Evolutionary conservation across 139 green algal genomes (phyloP), one percentile per base, ranked within the genome.

Genomic region (Coelastrella sp.): DNA sequence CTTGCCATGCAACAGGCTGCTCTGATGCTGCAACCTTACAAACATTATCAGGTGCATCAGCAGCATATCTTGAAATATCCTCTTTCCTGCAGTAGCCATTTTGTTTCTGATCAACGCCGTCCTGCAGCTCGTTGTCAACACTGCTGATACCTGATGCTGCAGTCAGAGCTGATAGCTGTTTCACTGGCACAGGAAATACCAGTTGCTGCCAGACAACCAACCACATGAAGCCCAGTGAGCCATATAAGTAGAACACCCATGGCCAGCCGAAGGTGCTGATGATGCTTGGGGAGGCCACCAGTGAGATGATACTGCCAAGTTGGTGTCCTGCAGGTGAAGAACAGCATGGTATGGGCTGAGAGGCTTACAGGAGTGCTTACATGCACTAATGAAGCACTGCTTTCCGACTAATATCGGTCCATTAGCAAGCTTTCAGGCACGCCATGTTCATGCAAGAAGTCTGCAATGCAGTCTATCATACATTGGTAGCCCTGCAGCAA

Each of bases 311-410:
- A 23, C 62, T 69, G 62, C 62, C 62, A 19, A 69, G 4, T 30
- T 69, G 62, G 62, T 69, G 62, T 21, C 62, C 62, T 69, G 62
- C 62, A 69, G 30, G n/a, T 21, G 30, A 38, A 69, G 3, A 69
- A 21, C 62, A 43, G 45, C 45, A n/a, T n/a, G n/a, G n/a, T n/a
- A n/a, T n/a, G n/a, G n/a, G n/a, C n/a, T n/a, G n/a, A n/a, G n/a
- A n/a, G n/a, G n/a, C n/a, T n/a, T n/a, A n/a, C n/a, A n/a, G n/a
- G n/a, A n/a, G n/a, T n/a, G n/a, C n/a, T n/a, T n/a, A n/a, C n/a
- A n/a, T n/a, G n/a, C n/a, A n/a, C n/a, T n/a, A n/a, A n/a, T n/a
- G n/a, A n/a, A n/a, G n/a, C n/a, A n/a, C n/a, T n/a, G n/a, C n/a
- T n/a, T n/a, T n/a, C n/a, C n/a, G n/a, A n/a, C n/a, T n/a, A n/a